Percentiles rank a stretch among this genome's conserved stretches.
These are phyloP conservation scores for Fusarium oligoseptatum DNA, from an alignment of 2,329 filamentous ascomycete genomes.

Conservation along the genomic window DNA sequence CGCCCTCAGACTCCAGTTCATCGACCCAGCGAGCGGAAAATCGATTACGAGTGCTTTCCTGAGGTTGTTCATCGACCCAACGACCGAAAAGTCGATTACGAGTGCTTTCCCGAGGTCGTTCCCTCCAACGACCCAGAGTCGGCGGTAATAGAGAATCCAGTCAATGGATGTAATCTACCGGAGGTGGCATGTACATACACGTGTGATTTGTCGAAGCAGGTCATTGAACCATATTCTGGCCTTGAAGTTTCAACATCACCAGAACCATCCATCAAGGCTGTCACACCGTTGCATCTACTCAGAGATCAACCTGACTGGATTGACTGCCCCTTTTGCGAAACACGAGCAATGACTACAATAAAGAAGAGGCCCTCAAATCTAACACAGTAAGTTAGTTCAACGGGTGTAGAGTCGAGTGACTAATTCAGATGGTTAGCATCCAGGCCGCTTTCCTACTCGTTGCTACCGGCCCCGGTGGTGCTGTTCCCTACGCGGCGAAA, in stretches of 20 bases:
- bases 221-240: background rate
- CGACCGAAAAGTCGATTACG: background rate
- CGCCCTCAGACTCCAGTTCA: background rate
- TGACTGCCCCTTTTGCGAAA: background rate
- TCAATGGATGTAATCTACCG: background rate
- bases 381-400: background rate
- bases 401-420: background rate
- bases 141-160: background rate
- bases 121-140: background rate
- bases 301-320: background rate
- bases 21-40: background rate
- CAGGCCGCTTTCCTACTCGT: background rate
- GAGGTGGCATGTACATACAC: background rate
- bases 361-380: background rate
- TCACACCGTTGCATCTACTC: background rate
- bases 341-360: background rate
- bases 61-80: background rate
- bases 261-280: background rate
- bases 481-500: background rate
- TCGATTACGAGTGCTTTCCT: background rate
- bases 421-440: background rate
- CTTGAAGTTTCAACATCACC: background rate
- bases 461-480: background rate
- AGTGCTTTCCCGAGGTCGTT: background rate
- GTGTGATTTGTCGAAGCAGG: background rate